Conservation (phyloP, 768 basidiomycete genomes). For the Chalciporus chontae region DNA sequence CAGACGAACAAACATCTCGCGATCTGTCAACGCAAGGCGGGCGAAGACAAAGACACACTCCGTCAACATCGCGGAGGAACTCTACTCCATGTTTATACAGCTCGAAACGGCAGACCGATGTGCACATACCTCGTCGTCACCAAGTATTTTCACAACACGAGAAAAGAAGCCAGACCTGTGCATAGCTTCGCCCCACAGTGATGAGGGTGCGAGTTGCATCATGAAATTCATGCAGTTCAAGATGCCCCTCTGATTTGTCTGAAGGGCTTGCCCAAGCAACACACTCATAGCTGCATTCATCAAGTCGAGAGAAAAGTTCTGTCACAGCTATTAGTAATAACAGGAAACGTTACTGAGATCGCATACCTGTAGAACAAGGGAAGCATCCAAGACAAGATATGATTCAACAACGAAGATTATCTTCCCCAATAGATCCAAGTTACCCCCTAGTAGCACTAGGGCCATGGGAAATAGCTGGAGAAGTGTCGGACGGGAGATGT, state of each 20-base stretch:
- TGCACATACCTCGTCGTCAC: conserved; percentile 61
- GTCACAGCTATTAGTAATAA: conserved; percentile 1
- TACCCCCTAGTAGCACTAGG: conserved; percentile 55
- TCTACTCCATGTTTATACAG: conserved; percentile 21
- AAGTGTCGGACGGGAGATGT: conserved; percentile 48
- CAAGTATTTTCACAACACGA: conserved; percentile 52
- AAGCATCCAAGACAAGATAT: conserved; percentile 72
- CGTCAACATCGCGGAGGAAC: conserved; percentile 41
- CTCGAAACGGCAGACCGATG: not conserved
- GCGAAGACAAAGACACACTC: conserved; percentile 75
- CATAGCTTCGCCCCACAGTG: conserved; percentile 68
- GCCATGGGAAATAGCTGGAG: conserved; percentile 64
- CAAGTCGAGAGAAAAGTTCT: conserved; percentile 56
- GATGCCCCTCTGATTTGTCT: conserved; percentile 59
- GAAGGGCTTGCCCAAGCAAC: conserved; percentile 45
- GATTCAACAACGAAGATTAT: conserved; percentile 68
- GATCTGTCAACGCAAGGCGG: conserved; percentile 66
- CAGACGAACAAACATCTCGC: conserved; percentile 65
- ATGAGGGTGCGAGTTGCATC: conserved; percentile 59
- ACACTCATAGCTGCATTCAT: conserved; percentile 55
- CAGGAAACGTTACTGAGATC: not conserved
- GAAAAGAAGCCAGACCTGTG: conserved; percentile 74
- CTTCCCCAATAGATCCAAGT: conserved; percentile 72
- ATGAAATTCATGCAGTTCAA: conserved; percentile 57
- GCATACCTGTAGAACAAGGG: conserved; percentile 59